Percentiles rank a stretch among this genome's conserved stretches.
Conservation (phyloP, 2,329 filamentous ascomycete genomes). For the Exophiala calicioides region DNA sequence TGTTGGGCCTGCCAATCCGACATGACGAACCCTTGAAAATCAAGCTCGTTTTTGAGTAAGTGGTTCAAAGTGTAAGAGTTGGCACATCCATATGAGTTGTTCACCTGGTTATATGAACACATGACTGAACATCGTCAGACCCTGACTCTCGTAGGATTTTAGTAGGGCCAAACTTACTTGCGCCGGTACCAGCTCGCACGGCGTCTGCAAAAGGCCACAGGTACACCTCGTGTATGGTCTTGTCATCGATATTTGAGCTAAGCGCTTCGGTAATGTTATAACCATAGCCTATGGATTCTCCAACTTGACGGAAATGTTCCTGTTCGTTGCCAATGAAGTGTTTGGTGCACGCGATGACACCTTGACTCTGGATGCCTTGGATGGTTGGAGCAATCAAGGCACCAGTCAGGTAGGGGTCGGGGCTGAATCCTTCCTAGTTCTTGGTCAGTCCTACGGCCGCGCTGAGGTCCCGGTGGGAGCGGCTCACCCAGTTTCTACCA, state of each 20-base stretch:
- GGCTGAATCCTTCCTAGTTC: slow-evolving; percentile 56
- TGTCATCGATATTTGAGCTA: slow-evolving; percentile 64
- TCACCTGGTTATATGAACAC: slow-evolving; percentile 74
- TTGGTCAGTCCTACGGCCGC: slow-evolving; percentile 6
- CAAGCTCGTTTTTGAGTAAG: slow-evolving; percentile 69
- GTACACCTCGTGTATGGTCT: slow-evolving; percentile 64
- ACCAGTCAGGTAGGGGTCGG: slow-evolving; percentile 75
- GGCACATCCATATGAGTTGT: slow-evolving; percentile 68
- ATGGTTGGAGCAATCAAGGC: slow-evolving; percentile 71
- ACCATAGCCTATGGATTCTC: slow-evolving; percentile 60
- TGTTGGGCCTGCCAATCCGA: slow-evolving; percentile 79
- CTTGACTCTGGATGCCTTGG: slow-evolving; percentile 76
- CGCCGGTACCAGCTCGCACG: slow-evolving; percentile 64
- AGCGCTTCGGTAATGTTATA: slow-evolving; percentile 63
- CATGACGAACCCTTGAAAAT: slow-evolving; percentile 72
- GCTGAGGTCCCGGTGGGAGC: background rate
- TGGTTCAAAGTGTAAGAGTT: slow-evolving; percentile 63
- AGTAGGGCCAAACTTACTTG: slow-evolving; percentile 41
- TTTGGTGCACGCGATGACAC: slow-evolving; percentile 81
- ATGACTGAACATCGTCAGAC: slow-evolving; percentile 44
- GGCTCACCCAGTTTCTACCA: slow-evolving; percentile 66
- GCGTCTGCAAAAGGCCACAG: slow-evolving; percentile 68
- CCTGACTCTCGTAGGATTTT: no score
- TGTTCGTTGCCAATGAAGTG: slow-evolving; percentile 75
- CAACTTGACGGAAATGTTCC: slow-evolving; percentile 66